Base-by-base conservation (phyloP, 208 protist species). In the Tritrichomonas foetus region DNA sequence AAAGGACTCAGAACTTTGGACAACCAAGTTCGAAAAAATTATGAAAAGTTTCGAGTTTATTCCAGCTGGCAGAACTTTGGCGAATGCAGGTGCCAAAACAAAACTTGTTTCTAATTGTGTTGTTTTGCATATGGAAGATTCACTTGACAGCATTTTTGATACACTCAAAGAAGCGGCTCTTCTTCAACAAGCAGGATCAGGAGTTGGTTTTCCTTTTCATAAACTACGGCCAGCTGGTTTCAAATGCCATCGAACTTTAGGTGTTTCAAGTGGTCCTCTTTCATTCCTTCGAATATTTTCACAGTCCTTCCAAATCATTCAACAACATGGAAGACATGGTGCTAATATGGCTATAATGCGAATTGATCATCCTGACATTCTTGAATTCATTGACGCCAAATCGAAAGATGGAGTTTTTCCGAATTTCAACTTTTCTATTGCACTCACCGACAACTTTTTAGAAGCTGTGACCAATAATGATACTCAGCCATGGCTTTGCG, bases 61-160 rank as follows among this genome's bases (percentile, higher is more conserved):
- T 14, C 69, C 69, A 78, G 69, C 69, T 41, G 69, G 69, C 33
- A 33, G 69, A 47, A 78, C 69, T 47, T 16, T 78, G 22, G 69
- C 69, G 44, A 78, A 78, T 78, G 69, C 69, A 14, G 69, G 69
- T 47, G 69, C 69, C 22, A 22, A 22, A 14, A 78, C 69, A 3
- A 47, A 0, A 78, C 69, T 78, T 44, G 69, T 78, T 44, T 78
- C 69, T 2, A 78, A 78, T 16, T 78, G 69, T 36, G 69, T 78
- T 44, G 69, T 78, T 44, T 78, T 78, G 16, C 69, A 78, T 44
- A 78, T 78, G 69, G 69, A 78, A 47, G 69, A 78, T 78, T 78
- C 69, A 44, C 14, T 78, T 14, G 69, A 78, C 36, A 41, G 30
- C 33, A 78, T 78, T 36, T 78, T 78, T 44, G 30, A 78, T 16